phyloP scores from a whole-genome alignment of 1,284 basidiomycete genomes.

The Filobasidium uniguttulatum region DNA sequence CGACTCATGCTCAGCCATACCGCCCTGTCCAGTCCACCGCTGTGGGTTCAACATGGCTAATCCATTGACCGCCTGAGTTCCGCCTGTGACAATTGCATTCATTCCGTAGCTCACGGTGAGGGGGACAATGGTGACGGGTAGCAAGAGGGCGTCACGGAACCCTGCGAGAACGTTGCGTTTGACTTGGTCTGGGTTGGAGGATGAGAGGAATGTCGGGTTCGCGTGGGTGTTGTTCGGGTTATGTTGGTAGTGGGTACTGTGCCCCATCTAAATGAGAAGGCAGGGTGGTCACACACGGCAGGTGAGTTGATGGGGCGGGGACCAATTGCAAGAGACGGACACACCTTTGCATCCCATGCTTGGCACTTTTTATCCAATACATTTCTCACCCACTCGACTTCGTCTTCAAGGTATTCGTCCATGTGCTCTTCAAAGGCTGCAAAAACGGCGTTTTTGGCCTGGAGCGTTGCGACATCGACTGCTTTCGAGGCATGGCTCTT shows the following conservation, averaged over 20 bases:
- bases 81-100: constrained; percentile 48
- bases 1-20: background rate
- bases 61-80: constrained; percentile 66
- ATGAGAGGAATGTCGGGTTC: constrained; percentile 51
- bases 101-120: constrained; percentile 59
- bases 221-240: constrained; percentile 11
- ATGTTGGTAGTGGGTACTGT: constrained; percentile 12
- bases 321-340: background rate
- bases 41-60: constrained; percentile 76
- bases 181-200: constrained; percentile 76
- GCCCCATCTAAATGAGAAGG: constrained; percentile 7
- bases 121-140: constrained; percentile 93
- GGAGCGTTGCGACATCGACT: background rate
- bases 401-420: constrained; percentile 92
- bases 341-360: constrained; percentile 60
- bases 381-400: constrained; percentile 66
- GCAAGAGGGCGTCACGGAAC: constrained; percentile 74
- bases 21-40: constrained; percentile 46
- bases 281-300: no score
- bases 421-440: constrained; percentile 88
- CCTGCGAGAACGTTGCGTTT: constrained; percentile 85
- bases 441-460: constrained; percentile 39
- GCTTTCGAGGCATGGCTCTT: background rate
- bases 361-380: constrained; percentile 62
- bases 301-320: background rate